phyloP scores from a whole-genome alignment of 306 rosid species.

The Dalbergia cochinchinensis region DNA sequence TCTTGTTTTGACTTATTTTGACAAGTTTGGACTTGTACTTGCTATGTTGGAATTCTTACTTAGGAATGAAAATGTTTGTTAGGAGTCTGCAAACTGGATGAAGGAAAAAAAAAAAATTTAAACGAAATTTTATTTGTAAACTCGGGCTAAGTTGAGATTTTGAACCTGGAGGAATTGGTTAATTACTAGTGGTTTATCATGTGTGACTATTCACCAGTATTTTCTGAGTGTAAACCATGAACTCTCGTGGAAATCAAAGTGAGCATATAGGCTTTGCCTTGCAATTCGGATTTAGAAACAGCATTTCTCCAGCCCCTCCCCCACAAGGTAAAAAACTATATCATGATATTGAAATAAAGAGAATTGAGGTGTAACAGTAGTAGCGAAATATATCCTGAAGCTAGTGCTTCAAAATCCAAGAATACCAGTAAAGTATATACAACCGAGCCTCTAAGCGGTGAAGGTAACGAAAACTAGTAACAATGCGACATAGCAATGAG shows the following conservation, averaged over 20 bases:
- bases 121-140: background rate
- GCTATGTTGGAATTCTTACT: background rate
- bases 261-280: background rate
- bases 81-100: background rate
- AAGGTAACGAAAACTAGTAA: background rate
- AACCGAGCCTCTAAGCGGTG: background rate
- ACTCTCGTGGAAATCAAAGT: background rate
- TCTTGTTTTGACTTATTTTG: background rate
- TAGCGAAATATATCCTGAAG: background rate
- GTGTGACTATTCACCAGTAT: background rate
- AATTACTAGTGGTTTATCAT: background rate
- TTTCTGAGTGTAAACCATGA: background rate
- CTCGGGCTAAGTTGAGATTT: background rate
- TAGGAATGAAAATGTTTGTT: background rate
- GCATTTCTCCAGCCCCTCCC: too few relatives aligned
- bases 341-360: background rate
- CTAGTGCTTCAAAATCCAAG: background rate
- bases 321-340: background rate
- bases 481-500: background rate
- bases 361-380: background rate
- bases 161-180: constrained; percentile 12
- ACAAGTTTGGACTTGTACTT: constrained; percentile 19
- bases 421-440: constrained; percentile 17
- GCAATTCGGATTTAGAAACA: background rate
- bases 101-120: background rate